Evolutionary conservation across 169 alveolate species (phyloP), one percentile per base, ranked within the genome.

Genomic region (Plasmodium fragile): DNA sequence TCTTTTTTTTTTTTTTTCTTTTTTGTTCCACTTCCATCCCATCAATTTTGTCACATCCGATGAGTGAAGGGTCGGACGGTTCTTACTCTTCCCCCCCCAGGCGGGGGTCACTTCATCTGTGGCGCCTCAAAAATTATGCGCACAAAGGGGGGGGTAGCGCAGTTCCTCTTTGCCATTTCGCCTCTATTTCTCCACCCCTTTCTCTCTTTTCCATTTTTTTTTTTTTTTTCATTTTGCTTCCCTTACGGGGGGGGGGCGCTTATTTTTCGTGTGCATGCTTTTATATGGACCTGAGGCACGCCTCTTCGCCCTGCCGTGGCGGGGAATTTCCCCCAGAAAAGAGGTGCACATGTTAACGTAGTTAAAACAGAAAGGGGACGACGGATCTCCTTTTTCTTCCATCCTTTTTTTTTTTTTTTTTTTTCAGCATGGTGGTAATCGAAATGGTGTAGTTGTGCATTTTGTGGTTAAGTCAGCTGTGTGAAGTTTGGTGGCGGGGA

Each of bases 71-170:
- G 18, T 49, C 59, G 25, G 59, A 1, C 25, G 59, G 59, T 49
- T 49, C 59, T 4, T 49, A 3, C 22, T 49, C 22, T 49, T 49
- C 59, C 59, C 59, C 59, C 59, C 59, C 59, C 43, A 71, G 10
- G 49, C 81, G 32, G 49, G 81, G 41, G 49, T 72, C 41, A 16
- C 49, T 72, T 72, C 81, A 72, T 72, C 59, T 7, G 49, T 72
- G 10, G 36, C 22, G 43, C 25, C 49, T 72, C 49, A 72, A 72
- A 72, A 28, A 52, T 72, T 72, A 34, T 72, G 18, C 22, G 49
- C 49, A 25, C 6, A n/a, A n/a, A n/a, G n/a, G n/a, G n/a, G n/a
- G 49, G 49, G 49, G 49, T 34, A 25, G 25, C 13, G 11, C 41
- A 72, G 49, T 32, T 32, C 41, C 41, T n/a, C 18, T 43, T 39